These are phyloP conservation scores for Chlorella sorokiniana DNA, from an alignment of 139 green algal genomes.

Conservation along the genomic window DNA sequence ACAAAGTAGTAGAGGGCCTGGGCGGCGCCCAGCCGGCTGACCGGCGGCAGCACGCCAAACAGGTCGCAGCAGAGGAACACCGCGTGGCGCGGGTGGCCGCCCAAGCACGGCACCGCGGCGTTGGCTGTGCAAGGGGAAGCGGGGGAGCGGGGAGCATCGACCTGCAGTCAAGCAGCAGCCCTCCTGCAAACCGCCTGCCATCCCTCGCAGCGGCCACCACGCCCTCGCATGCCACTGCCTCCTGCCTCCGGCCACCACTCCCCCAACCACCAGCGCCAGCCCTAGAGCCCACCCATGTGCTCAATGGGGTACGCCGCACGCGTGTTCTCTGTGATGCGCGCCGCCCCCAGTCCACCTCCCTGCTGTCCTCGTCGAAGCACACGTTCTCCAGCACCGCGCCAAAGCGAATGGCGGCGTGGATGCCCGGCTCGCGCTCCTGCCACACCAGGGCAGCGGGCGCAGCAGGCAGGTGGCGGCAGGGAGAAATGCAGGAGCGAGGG, in stretches of 20 bases:
- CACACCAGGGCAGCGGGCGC: background rate
- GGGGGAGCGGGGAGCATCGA: background rate
- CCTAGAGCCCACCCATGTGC: constrained; percentile 66
- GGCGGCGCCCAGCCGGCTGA: constrained; percentile 76
- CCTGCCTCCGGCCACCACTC: too few relatives aligned
- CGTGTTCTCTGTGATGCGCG: constrained; percentile 90
- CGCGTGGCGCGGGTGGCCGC: constrained; percentile 85
- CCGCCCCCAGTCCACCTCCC: constrained; percentile 61
- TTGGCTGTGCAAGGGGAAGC: constrained; percentile 9
- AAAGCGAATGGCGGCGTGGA: constrained; percentile 89
- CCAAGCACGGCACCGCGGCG: constrained; percentile 75
- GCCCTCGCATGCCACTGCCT: background rate
- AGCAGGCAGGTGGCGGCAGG: background rate
- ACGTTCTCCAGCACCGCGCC: constrained; percentile 96
- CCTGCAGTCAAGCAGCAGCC: background rate
- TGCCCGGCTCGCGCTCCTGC: constrained; percentile 84
- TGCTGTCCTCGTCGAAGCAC: constrained; percentile 54
- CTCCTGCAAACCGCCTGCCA: too few relatives aligned
- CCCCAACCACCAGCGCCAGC: background rate
- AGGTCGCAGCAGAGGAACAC: constrained; percentile 89
- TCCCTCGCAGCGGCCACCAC: background rate
- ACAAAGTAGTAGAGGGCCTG: constrained; percentile 99
- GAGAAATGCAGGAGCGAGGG: background rate
- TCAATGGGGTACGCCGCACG: constrained; percentile 94
- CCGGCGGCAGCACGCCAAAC: constrained; percentile 95